phyloP scores from a whole-genome alignment of 1,284 basidiomycete species.

The Sanguinoderma infundibulare region DNA sequence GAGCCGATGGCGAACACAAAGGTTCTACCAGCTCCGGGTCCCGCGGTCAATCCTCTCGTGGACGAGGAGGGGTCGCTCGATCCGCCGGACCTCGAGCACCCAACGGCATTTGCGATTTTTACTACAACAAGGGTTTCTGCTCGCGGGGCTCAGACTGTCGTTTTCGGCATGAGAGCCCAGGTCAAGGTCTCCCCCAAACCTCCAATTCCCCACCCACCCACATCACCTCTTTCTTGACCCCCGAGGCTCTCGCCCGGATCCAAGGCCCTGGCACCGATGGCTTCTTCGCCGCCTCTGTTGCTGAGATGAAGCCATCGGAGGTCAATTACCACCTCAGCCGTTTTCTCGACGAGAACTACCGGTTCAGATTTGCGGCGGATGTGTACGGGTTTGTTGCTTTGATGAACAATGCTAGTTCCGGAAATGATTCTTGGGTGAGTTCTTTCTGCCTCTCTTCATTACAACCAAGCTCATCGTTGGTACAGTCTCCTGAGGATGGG shows the following conservation, averaged over 20 bases:
- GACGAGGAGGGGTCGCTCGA: not conserved
- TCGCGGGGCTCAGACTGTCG: conserved; percentile 50
- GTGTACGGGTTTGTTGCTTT: conserved; percentile 53
- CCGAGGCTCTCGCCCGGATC: conserved; percentile 46
- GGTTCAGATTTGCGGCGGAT: conserved; percentile 45
- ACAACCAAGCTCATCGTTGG: not conserved
- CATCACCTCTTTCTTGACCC: conserved; percentile 49
- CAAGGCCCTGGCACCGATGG: conserved; percentile 33
- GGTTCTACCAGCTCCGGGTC: not conserved
- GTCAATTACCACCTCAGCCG: conserved; percentile 51
- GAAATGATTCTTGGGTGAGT: conserved; percentile 56
- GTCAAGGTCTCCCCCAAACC: conserved; percentile 2
- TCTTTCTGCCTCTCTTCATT: not conserved
- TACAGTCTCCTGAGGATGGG: conserved; percentile 55
- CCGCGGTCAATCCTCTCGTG: not conserved
- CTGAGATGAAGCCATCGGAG: conserved; percentile 45
- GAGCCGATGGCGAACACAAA: not conserved
- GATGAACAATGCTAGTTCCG: conserved; percentile 49
- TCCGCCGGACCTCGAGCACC: conserved; percentile 31
- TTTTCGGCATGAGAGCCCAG: conserved; percentile 43
- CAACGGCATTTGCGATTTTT: conserved; percentile 50
- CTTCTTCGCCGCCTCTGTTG: conserved; percentile 34
- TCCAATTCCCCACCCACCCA: not conserved
- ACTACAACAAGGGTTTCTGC: conserved; percentile 55
- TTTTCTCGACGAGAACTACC: conserved; percentile 49